Conservation (phyloP, 2,329 filamentous ascomycete genomes). For the Colletotrichum karsti region DNA sequence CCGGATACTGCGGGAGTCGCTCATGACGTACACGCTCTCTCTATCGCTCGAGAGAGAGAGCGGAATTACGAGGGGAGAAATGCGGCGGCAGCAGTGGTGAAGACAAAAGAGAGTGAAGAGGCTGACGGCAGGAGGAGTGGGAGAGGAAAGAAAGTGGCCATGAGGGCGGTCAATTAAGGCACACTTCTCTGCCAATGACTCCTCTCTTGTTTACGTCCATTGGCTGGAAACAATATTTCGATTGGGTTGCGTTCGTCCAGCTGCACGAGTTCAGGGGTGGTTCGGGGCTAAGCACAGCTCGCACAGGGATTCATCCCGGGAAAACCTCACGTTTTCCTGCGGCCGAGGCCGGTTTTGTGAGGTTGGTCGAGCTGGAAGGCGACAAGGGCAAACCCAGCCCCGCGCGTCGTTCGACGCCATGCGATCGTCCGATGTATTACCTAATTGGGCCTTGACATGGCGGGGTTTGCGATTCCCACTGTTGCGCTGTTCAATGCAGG, state of each 20-base stretch:
- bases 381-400: not conserved
- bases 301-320: constrained; percentile 13
- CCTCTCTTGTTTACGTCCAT: constrained; percentile 16
- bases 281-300: constrained; percentile 11
- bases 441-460: not conserved
- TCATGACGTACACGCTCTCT: constrained; percentile 30
- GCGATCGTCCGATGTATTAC: not conserved
- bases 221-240: not conserved
- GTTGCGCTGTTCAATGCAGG: not conserved
- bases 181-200: not conserved
- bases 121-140: not conserved
- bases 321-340: not conserved
- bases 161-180: constrained; percentile 13
- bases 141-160: not conserved
- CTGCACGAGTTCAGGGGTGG: not conserved
- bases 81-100: not conserved
- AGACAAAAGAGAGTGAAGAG: not conserved
- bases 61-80: not conserved
- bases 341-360: not conserved
- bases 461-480: not conserved
- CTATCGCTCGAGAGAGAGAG: not conserved
- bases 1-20: constrained; percentile 38
- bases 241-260: not conserved
- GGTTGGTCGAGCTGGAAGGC: not conserved
- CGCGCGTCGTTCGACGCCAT: not conserved